phyloP scores from a whole-genome alignment of 176 grass and related monocot genomes.

The Oryza nivara region DNA sequence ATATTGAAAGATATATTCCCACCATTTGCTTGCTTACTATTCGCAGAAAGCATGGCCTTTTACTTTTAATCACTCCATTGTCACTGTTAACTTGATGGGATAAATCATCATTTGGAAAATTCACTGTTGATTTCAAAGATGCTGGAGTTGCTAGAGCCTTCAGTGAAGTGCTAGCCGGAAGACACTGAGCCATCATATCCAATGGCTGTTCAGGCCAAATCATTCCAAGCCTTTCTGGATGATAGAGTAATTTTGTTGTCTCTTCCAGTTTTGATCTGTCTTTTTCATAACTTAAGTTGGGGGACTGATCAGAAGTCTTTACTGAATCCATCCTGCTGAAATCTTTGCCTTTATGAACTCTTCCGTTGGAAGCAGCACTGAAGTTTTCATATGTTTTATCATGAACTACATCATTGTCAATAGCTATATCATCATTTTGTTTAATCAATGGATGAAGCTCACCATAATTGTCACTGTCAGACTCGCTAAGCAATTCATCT shows the following conservation, averaged over 20 bases:
- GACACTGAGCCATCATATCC: conserved; percentile 41
- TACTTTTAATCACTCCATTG: conserved; percentile 42
- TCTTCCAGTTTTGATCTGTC: conserved; percentile 18
- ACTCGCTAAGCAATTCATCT: conserved; percentile 54
- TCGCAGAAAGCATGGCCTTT: conserved; percentile 60
- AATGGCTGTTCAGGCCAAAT: conserved; percentile 67
- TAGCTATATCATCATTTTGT: conserved; percentile 12
- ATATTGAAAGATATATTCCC: conserved; percentile 80
- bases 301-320: conserved; percentile 32
- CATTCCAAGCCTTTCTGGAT: conserved; percentile 49
- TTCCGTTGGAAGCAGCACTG: not conserved
- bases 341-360: conserved; percentile 18
- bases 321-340: conserved; percentile 12
- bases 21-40: conserved; percentile 99
- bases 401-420: conserved; percentile 24
- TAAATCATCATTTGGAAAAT: conserved; percentile 35
- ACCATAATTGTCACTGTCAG: conserved; percentile 57
- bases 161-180: conserved; percentile 23
- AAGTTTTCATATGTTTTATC: not conserved
- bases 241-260: conserved; percentile 33
- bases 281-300: conserved; percentile 26
- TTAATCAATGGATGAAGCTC: conserved; percentile 48
- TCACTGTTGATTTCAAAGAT: conserved; percentile 47
- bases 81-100: conserved; percentile 37
- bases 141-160: conserved; percentile 37